phyloP scores from a whole-genome alignment of 441 rosid genomes.

The Flueggea neowawraea region DNA sequence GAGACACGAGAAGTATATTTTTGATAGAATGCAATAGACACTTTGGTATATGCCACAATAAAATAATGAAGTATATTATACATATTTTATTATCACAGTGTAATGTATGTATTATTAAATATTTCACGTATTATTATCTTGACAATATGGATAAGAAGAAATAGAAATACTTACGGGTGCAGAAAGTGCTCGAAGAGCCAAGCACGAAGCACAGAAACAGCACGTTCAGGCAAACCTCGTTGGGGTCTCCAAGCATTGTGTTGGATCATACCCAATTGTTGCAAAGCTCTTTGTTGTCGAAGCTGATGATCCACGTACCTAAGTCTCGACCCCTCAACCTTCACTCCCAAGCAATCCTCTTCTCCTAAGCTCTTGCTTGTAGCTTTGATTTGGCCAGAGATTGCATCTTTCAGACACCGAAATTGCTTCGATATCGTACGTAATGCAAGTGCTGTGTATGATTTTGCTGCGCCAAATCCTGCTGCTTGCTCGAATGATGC shows the following conservation, averaged over 20 bases:
- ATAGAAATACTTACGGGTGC: slow-evolving; percentile 46
- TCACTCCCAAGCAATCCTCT: slow-evolving; percentile 40
- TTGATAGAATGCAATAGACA: too few relatives aligned
- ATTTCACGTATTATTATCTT: background rate
- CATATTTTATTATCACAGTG: too few relatives aligned
- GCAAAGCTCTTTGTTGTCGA: slow-evolving; percentile 40
- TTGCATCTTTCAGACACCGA: slow-evolving; percentile 60
- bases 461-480: slow-evolving; percentile 52
- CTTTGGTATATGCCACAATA: too few relatives aligned
- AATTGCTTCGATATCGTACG: slow-evolving; percentile 69
- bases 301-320: slow-evolving; percentile 46
- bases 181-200: slow-evolving; percentile 90
- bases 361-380: slow-evolving; percentile 52
- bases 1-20: too few relatives aligned
- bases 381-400: slow-evolving; percentile 50
- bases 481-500: slow-evolving; percentile 62
- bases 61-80: too few relatives aligned
- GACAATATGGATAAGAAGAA: background rate
- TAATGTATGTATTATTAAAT: too few relatives aligned
- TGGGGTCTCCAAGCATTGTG: slow-evolving; percentile 70
- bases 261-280: slow-evolving; percentile 41
- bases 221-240: slow-evolving; percentile 72
- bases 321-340: slow-evolving; percentile 36
- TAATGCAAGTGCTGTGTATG: slow-evolving; percentile 59
- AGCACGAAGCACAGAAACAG: slow-evolving; percentile 75